These are phyloP conservation scores for Aspergillus pseudoterreus DNA, from an alignment of 2,329 filamentous ascomycete genomes.

Conservation along the genomic window DNA sequence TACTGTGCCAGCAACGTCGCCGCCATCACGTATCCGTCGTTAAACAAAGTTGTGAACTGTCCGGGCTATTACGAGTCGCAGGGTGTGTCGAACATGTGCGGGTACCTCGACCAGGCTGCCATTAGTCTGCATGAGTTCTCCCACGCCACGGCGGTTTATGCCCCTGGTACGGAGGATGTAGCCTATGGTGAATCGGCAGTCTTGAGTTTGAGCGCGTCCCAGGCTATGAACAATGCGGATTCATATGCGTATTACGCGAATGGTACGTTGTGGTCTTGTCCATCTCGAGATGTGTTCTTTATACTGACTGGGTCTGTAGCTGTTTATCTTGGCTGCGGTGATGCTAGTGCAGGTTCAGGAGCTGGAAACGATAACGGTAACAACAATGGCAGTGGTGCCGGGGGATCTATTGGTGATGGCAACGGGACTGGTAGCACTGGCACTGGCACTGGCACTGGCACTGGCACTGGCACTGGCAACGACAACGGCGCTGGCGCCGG, in stretches of 20 bases:
- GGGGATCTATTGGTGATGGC: not conserved
- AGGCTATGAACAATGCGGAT: constrained; percentile 12
- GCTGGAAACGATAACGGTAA: not conserved
- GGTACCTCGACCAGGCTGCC: constrained; percentile 4
- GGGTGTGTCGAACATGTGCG: constrained; percentile 3
- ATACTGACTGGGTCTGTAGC: not conserved
- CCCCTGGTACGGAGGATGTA: constrained; percentile 14
- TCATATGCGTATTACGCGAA: constrained; percentile 16
- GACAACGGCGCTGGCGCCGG: not conserved
- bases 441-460: not conserved
- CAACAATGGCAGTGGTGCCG: not conserved
- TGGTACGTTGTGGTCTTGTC: constrained; percentile 1
- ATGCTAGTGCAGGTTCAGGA: not conserved
- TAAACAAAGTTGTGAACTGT: constrained; percentile 14
- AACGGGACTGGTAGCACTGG: not conserved
- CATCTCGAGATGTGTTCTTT: not conserved
- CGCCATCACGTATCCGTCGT: constrained; percentile 12
- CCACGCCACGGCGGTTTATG: constrained; percentile 11
- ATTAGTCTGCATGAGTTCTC: constrained; percentile 13
- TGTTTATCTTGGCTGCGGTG: not conserved
- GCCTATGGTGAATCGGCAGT: constrained; percentile 11
- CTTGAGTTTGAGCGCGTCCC: constrained; percentile 4
- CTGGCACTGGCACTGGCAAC: not conserved
- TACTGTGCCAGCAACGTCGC: constrained; percentile 15
- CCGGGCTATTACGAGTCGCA: constrained; percentile 12